Evolutionary conservation across 768 basidiomycete species (phyloP), one percentile per base, ranked within the genome.

Genomic region (Rhizopogon vesiculosus): DNA sequence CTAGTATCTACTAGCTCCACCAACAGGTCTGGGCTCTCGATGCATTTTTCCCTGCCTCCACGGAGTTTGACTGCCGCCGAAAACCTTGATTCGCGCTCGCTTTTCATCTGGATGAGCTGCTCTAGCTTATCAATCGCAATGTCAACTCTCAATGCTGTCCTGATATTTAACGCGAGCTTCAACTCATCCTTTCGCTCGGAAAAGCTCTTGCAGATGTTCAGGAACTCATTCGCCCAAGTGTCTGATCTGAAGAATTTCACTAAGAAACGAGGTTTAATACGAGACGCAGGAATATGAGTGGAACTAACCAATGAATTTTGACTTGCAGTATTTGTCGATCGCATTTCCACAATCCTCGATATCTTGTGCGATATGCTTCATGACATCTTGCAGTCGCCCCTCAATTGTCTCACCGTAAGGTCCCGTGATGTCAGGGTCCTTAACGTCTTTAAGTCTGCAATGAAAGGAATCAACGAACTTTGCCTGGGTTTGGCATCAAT

Each of bases 291-390:
- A 54, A 42, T 38, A 15, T 4, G 18, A 39, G 12, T 18, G 39
- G 44, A 18, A 66, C 72, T 16, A 15, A 72, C 76, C 70, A 5
- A 78, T 58, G 46, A 78, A 68, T 16, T 69, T 66, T 50, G 77
- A 76, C 58, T 78, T 78, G 33, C 74, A 53, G 55, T 80, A 81
- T 2, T 67, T 66, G 53, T 82, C 79, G 57, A 78, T 78, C 13
- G 67, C 70, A 33, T 76, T 76, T 2, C 74, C 76, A 55, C 76
- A 78, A 7, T 67, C 63, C 56, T 72, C 74, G 43, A 80, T 76
- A 52, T 79, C 74, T 7, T 68, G 53, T 3, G 71, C 77, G 5
- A 77, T 73, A 0, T 51, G 44, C 31, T 66, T 39, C 45, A 70
- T 56, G 8, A 76, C 64, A 1, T 55, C 56, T 33, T 71, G 64